A percentile compares a stretch with the other conserved stretches of the same genome.
These are phyloP conservation scores for Cladorrhinum sp. DNA, from an alignment of 2,329 filamentous ascomycete species.

Conservation along the genomic window DNA sequence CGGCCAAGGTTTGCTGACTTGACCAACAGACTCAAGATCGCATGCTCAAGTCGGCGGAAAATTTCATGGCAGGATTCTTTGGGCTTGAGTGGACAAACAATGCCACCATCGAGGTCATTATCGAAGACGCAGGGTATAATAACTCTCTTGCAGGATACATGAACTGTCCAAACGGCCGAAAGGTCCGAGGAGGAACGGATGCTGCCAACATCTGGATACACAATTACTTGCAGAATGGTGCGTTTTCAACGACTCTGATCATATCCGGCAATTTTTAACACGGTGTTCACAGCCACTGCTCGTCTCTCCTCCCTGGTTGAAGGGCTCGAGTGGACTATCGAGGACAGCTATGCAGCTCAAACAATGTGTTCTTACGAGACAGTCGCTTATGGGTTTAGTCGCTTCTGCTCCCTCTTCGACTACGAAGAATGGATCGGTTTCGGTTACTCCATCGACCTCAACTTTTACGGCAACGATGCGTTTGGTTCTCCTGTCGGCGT, in stretches of 20 bases:
- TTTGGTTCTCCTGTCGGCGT: constrained; percentile 64
- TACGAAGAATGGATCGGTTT: constrained; percentile 72
- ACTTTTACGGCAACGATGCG: constrained; percentile 58
- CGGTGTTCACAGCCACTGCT: constrained; percentile 45
- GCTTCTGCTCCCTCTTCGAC: constrained; percentile 71
- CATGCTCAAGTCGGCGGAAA: constrained; percentile 74
- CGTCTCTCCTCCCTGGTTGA: constrained; percentile 56
- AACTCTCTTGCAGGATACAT: constrained; percentile 68
- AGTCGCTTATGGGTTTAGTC: constrained; percentile 70
- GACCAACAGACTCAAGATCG: constrained; percentile 61
- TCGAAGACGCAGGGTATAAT: constrained; percentile 62
- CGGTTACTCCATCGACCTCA: constrained; percentile 67
- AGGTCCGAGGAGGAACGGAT: constrained; percentile 49
- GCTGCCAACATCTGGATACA: constrained; percentile 58
- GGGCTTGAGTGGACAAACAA: constrained; percentile 71
- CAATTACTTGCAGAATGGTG: constrained; percentile 61
- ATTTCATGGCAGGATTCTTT: constrained; percentile 77
- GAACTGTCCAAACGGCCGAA: constrained; percentile 61
- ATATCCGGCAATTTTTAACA: neutral
- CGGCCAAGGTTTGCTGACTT: neutral
- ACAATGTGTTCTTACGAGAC: constrained; percentile 75
- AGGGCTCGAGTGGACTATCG: constrained; percentile 60
- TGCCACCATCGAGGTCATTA: constrained; percentile 68
- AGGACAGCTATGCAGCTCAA: constrained; percentile 65
- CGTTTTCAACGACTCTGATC: neutral